phyloP scores from a whole-genome alignment of 129 eudicot genomes.

The Centella asiatica region DNA sequence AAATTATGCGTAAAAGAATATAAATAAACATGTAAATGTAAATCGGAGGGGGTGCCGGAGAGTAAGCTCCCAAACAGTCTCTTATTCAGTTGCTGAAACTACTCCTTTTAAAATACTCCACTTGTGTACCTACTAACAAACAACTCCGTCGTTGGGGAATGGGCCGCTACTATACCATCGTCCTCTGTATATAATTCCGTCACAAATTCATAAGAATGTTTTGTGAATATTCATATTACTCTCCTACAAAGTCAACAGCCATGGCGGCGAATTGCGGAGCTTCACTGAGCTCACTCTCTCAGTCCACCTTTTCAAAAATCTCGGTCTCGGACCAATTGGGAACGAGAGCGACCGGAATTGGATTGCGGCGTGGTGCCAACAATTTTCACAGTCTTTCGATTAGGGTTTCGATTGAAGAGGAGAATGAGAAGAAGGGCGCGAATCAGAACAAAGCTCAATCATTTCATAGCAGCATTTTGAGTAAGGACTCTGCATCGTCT shows the following conservation, averaged over 20 bases:
- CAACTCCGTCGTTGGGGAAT: no score
- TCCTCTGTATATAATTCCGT: no score
- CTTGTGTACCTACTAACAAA: no score
- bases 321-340: slow-evolving; percentile 9
- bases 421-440: neutral
- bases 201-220: no score
- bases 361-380: neutral
- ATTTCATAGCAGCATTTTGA: neutral
- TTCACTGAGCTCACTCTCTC: slow-evolving; percentile 3
- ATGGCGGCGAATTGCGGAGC: slow-evolving; percentile 24
- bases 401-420: slow-evolving; percentile 14
- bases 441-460: neutral
- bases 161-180: no score
- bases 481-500: neutral
- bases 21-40: no score
- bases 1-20: no score
- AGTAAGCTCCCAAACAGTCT: no score
- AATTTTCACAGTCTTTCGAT: neutral
- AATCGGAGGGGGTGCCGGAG: no score
- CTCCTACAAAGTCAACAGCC: neutral
- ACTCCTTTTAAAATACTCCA: no score
- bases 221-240: no score
- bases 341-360: neutral
- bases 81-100: no score
- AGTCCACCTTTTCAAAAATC: slow-evolving; percentile 5